Base-by-base conservation (phyloP, 2,329 filamentous ascomycete genomes). In the Periconia macrospinosa region DNA sequence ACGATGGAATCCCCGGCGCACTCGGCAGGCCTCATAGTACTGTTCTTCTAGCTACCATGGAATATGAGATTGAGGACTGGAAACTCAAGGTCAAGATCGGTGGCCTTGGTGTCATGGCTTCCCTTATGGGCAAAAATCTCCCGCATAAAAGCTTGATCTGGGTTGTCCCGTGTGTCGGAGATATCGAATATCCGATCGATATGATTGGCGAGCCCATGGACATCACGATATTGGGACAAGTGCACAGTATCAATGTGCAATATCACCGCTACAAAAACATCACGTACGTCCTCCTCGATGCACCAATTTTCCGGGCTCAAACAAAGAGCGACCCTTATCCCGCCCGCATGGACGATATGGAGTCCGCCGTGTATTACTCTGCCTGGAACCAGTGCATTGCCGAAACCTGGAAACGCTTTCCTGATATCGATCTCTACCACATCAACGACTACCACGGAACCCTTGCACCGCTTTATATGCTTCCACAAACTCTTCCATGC, bases 1-100 rank as follows among this genome's bases (percentile, higher is more conserved):
- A 47, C 6, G 61, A 62, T 42, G 61, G 59, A 1, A 59, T 59
- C 20, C 54, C 54, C 1, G 59, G 53, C 6, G 45, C 51, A 27
- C 46, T 59, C 15, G 63, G 41, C 56, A 76, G 43, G 18, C 52
- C 47, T 14, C 58, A 62, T 6, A 76, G 83, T n/a, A 87, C 81
- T 30, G 82, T 87, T 2, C 78, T 89, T 19, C 86, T 89, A 49
- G 86, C 85, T 13, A 88, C 86, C 7, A 87, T 89, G 83, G 86
- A 89, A 69, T 89, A 89, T 70, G 85, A 88, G 56, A 88, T 89
- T 55, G 83, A 86, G 51, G 86, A 89, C 65, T 88, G 86, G 83
- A 79, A 73, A 3, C 86, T 89, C 73, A 88, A 87, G 71, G 85
- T 89, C 73, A 89, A 89, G 73, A 89, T 89, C 45, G 86, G 86